phyloP scores from a whole-genome alignment of 148 eudicot genomes.

The Chenopodium suecicum region DNA sequence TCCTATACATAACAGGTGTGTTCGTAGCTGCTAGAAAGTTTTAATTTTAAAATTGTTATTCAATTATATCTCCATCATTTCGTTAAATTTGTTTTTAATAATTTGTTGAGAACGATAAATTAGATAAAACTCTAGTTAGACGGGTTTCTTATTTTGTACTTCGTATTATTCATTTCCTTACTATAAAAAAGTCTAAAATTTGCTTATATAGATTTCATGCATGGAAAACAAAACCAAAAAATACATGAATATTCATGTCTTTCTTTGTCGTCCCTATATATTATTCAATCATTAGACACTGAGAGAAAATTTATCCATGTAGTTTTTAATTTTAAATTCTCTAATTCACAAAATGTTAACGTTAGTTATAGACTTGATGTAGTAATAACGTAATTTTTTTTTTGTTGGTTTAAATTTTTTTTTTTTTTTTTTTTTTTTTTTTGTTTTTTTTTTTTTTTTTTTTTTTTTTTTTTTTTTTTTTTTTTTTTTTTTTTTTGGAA shows the following conservation, averaged over 20 bases:
- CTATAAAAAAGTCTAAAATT: too few species aligned
- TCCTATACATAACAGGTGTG: slow-evolving; percentile 82
- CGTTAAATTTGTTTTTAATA: neutral
- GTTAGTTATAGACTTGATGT: too few species aligned
- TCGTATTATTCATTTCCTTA: neutral
- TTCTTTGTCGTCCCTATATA: neutral
- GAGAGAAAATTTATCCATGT: neutral
- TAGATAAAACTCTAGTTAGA: neutral
- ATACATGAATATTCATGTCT: neutral
- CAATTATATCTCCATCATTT: neutral
- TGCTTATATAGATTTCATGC: neutral
- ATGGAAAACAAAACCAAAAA: neutral
- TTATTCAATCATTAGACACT: neutral
- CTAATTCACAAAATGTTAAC: neutral
- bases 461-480: too few species aligned
- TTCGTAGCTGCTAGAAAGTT: neutral
- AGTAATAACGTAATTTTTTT: neutral
- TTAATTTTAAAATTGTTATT: neutral
- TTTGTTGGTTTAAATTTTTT: too few species aligned
- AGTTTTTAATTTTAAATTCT: neutral
- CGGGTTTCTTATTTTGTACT: neutral
- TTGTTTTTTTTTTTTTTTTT: too few species aligned
- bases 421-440: too few species aligned
- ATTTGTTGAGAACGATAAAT: neutral
- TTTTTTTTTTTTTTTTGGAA: too few species aligned